phyloP scores from a whole-genome alignment of 2,329 filamentous ascomycete genomes.

The Colletotrichum gigasporum region DNA sequence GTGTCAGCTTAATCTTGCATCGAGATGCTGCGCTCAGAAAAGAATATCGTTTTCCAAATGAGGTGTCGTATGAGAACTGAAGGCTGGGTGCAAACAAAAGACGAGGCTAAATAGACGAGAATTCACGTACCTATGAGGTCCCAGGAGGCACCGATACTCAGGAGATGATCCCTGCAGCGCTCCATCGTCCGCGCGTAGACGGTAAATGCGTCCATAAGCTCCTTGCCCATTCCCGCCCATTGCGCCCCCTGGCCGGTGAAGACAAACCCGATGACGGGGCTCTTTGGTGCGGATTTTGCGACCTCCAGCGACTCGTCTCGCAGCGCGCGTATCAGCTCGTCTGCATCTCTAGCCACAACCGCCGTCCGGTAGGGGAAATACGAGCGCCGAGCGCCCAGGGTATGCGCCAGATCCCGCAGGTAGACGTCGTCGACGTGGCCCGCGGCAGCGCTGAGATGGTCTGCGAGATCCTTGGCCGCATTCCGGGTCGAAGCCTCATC shows the following conservation, averaged over 20 bases:
- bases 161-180: constrained; percentile 35
- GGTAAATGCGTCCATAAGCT: neutral
- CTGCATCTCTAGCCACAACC: neutral
- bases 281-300: neutral
- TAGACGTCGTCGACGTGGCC: neutral
- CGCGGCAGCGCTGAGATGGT: neutral
- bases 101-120: too few species aligned
- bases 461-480: neutral
- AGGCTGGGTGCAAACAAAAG: neutral
- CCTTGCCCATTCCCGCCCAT: constrained; percentile 21
- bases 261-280: constrained; percentile 5
- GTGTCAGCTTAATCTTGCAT: constrained; percentile 34
- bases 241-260: constrained; percentile 32
- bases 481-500: neutral
- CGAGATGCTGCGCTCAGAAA: constrained; percentile 26
- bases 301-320: neutral
- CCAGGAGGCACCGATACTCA: neutral
- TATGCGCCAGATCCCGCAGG: constrained; percentile 33
- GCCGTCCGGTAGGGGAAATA: neutral
- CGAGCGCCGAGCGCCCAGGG: neutral
- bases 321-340: neutral
- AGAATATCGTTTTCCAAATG: neutral
- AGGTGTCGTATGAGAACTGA: neutral
- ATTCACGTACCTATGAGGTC: constrained; percentile 5
- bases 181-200: constrained; percentile 29